Conservation (phyloP, 2,329 filamentous ascomycete genomes). For the Pseudonectria buxi region DNA sequence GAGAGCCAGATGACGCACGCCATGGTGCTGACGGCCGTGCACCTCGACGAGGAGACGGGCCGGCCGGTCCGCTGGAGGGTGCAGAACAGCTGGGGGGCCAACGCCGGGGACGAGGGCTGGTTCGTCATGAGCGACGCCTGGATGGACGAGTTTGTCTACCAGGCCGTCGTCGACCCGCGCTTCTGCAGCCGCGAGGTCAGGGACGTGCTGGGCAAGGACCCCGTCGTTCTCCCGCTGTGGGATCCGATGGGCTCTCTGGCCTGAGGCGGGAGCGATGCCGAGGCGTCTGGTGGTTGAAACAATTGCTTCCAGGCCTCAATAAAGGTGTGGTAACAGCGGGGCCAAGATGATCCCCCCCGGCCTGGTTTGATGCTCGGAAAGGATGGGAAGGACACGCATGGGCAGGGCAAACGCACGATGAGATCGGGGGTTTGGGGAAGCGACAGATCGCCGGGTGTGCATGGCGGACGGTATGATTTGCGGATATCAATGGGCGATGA, state of each 20-base stretch:
- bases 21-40: slow-evolving; percentile 84
- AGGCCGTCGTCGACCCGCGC: slow-evolving; percentile 73
- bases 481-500: too few species aligned
- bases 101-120: slow-evolving; percentile 68
- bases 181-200: slow-evolving; percentile 59
- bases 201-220: slow-evolving; percentile 64
- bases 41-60: slow-evolving; percentile 57
- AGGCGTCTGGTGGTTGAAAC: too few species aligned
- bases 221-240: slow-evolving; percentile 68
- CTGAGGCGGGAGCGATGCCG: slow-evolving; percentile 22
- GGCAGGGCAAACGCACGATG: too few species aligned
- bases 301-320: too few species aligned
- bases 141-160: slow-evolving; percentile 78
- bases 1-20: slow-evolving; percentile 86
- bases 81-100: slow-evolving; percentile 76
- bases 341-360: too few species aligned
- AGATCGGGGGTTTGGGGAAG: too few species aligned
- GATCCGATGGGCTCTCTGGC: slow-evolving; percentile 74
- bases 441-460: too few species aligned
- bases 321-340: too few species aligned
- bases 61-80: slow-evolving; percentile 73
- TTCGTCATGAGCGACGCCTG: slow-evolving; percentile 82
- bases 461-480: too few species aligned
- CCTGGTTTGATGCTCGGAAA: too few species aligned
- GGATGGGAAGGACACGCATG: too few species aligned